A percentile compares a stretch with the other conserved stretches of the same genome.
These are phyloP conservation scores for Dioszegia hungarica DNA, from an alignment of 768 basidiomycete species.

Conservation along the genomic window DNA sequence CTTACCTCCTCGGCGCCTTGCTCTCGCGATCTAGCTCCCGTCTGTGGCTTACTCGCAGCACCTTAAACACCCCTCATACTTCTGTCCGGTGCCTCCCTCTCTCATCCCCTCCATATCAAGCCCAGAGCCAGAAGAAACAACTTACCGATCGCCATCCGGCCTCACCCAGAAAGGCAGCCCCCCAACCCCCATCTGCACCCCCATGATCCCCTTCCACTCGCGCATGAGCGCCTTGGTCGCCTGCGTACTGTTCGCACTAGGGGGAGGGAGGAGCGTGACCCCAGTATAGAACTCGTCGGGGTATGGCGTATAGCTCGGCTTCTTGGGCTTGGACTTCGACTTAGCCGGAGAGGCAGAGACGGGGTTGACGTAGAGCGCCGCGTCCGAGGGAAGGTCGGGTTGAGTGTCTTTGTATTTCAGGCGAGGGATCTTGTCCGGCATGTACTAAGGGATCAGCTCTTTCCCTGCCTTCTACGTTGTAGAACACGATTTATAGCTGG, in stretches of 20 bases:
- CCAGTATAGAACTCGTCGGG: constrained; percentile 2
- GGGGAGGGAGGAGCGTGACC: constrained; percentile 58
- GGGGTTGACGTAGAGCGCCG: constrained; percentile 1
- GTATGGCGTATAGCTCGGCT: constrained; percentile 9
- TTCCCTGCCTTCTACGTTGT: too few relatives aligned
- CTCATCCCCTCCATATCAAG: too few relatives aligned
- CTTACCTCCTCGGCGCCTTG: too few relatives aligned
- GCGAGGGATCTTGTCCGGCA: constrained; percentile 24
- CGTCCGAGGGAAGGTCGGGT: constrained; percentile 16
- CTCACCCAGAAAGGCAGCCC: constrained; percentile 71
- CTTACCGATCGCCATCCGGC: constrained; percentile 54
- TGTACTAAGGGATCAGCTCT: constrained; percentile 8
- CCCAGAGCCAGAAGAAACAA: too few relatives aligned
- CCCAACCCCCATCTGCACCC: constrained; percentile 57
- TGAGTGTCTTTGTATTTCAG: constrained; percentile 17
- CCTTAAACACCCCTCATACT: too few relatives aligned
- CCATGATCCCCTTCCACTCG: constrained; percentile 62
- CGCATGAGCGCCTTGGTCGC: constrained; percentile 60
- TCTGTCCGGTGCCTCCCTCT: too few relatives aligned
- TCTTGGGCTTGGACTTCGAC: too few relatives aligned
- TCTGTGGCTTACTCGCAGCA: too few relatives aligned
- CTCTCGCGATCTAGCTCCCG: too few relatives aligned
- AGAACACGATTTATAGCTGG: too few relatives aligned
- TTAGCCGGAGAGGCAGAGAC: too few relatives aligned
- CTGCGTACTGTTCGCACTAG: constrained; percentile 56